These are phyloP conservation scores for Solanum aculeatissimum DNA, from an alignment of 305 asterid species.

Conservation along the genomic window DNA sequence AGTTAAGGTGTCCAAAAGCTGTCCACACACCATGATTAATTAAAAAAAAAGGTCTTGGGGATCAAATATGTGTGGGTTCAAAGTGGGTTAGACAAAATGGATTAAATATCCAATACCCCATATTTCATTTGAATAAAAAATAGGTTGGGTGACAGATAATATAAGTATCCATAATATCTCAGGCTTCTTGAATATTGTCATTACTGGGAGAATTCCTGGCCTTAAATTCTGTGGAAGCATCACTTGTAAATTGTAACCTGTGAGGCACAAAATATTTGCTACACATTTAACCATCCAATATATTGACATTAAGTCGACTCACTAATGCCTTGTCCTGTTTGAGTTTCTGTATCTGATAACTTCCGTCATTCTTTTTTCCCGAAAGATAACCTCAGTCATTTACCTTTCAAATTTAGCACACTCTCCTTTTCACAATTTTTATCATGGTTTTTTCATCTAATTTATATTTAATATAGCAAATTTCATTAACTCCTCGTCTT, in stretches of 20 bases:
- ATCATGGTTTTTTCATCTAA: not conserved
- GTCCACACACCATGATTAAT: not conserved
- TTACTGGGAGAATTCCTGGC: not conserved
- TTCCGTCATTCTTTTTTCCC: not conserved
- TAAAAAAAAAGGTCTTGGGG: not conserved
- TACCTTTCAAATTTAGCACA: not conserved
- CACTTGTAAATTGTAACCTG: not conserved
- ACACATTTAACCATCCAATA: not conserved
- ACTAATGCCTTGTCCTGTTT: not conserved
- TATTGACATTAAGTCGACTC: not conserved
- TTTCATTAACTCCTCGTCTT: not conserved
- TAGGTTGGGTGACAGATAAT: not conserved
- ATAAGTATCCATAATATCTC: not conserved
- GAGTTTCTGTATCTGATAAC: not conserved
- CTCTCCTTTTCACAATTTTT: not conserved
- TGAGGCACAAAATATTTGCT: not conserved
- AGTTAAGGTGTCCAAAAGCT: not conserved
- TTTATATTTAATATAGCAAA: not conserved
- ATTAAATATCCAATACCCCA: not conserved
- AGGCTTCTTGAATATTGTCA: not conserved
- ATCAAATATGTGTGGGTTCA: not conserved
- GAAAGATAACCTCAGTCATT: not conserved
- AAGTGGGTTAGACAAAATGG: not conserved
- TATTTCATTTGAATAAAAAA: not conserved
- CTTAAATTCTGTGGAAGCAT: not conserved